phyloP scores from a whole-genome alignment of 2,329 filamentous ascomycete genomes.

The Geosmithia morbida region DNA sequence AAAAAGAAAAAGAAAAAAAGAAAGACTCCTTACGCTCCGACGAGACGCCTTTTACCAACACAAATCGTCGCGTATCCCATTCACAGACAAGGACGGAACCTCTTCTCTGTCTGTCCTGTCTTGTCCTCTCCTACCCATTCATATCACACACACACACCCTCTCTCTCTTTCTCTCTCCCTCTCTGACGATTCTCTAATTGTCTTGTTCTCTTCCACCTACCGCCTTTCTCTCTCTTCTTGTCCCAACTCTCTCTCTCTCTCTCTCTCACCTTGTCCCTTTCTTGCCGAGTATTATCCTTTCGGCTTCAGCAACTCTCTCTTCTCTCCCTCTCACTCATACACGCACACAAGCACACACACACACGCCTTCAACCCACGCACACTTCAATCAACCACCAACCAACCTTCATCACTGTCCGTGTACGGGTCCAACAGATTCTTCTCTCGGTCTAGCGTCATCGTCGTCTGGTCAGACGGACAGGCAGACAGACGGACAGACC shows the following conservation, averaged over 20 bases:
- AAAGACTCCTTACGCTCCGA: too few species aligned
- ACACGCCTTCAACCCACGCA: background rate
- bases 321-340: background rate
- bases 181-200: too few species aligned
- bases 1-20: background rate
- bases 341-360: background rate
- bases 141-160: too few species aligned
- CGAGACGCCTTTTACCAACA: too few species aligned
- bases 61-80: too few species aligned
- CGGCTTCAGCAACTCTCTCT: background rate
- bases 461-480: too few species aligned
- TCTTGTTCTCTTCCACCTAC: background rate
- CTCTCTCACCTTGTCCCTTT: background rate
- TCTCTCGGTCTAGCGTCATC: too few species aligned
- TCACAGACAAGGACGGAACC: too few species aligned
- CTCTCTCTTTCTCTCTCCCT: background rate
- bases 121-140: too few species aligned
- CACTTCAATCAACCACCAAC: background rate
- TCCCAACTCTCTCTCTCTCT: background rate
- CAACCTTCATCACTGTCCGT: conserved; percentile 5
- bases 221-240: background rate
- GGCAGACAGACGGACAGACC: too few species aligned
- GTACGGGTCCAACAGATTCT: too few species aligned
- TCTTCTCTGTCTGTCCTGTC: too few species aligned
- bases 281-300: background rate